Conservation (phyloP, 176 grass and related monocot genomes). For the Neostapfia colusana region DNA sequence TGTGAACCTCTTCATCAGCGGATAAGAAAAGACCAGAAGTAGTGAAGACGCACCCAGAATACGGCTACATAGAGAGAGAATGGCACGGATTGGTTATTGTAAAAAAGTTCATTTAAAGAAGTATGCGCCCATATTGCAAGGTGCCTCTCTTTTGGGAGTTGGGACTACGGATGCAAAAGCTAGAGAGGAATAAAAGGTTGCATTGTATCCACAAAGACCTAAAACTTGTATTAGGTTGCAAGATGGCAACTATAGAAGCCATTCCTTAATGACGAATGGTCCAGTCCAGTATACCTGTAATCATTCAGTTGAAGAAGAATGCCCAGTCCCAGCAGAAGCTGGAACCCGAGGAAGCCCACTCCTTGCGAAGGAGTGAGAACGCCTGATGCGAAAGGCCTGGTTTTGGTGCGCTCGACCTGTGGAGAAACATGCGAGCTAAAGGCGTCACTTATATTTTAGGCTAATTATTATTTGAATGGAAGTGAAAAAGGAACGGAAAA, state of each 20-base stretch:
- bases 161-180: too few species aligned
- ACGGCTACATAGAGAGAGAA: slow-evolving; percentile 34
- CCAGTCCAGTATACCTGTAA: slow-evolving; percentile 52
- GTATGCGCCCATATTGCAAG: too few species aligned
- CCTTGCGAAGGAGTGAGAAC: slow-evolving; percentile 58
- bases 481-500: neutral
- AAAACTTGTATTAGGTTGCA: too few species aligned
- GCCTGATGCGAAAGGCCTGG: slow-evolving; percentile 74
- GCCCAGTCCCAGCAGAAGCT: slow-evolving; percentile 70
- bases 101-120: too few species aligned
- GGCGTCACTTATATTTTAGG: neutral
- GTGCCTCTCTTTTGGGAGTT: too few species aligned
- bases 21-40: slow-evolving; percentile 82
- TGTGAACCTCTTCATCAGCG: slow-evolving; percentile 88
- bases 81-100: neutral
- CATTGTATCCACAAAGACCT: too few species aligned
- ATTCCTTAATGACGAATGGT: neutral
- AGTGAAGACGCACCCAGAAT: slow-evolving; percentile 81
- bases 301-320: slow-evolving; percentile 87
- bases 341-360: slow-evolving; percentile 67
- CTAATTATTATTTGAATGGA: neutral
- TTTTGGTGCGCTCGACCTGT: slow-evolving; percentile 79
- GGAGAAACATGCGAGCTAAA: slow-evolving; percentile 9
- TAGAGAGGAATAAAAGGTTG: too few species aligned
- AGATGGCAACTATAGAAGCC: too few species aligned